These are phyloP conservation scores for Podospora tetraspora DNA, from an alignment of 495 filamentous ascomycete species.

Conservation along the genomic window DNA sequence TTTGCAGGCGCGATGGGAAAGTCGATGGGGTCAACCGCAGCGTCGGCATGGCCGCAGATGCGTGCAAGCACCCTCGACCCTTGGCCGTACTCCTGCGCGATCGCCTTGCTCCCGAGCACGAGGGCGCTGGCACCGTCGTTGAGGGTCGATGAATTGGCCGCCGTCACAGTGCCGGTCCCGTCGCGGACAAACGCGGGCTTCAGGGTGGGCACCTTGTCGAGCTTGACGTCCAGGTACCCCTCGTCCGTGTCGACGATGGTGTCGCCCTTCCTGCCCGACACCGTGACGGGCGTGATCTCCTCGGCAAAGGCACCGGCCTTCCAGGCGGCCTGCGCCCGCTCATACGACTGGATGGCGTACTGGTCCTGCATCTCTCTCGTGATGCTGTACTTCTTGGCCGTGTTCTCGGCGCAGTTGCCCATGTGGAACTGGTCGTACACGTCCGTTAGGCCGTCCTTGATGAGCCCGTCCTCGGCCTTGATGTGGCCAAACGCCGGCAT, in stretches of 20 bases:
- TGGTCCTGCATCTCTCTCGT: conserved; percentile 80
- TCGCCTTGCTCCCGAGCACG: conserved; percentile 69
- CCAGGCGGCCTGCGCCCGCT: conserved; percentile 89
- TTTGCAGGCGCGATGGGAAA: conserved; percentile 92
- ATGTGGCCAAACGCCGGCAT: conserved; percentile 80
- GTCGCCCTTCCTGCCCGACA: conserved; percentile 79
- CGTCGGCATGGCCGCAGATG: conserved; percentile 83
- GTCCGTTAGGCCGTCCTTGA: conserved; percentile 94
- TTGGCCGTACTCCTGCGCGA: conserved; percentile 69
- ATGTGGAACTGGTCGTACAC: conserved; percentile 96
- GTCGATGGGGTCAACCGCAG: conserved; percentile 87
- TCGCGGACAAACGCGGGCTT: conserved; percentile 87
- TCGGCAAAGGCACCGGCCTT: conserved; percentile 69
- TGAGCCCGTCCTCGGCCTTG: conserved; percentile 81
- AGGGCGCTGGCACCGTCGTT: conserved; percentile 94
- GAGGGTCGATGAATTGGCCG: conserved; percentile 86
- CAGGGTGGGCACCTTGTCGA: conserved; percentile 76
- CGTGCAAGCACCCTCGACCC: conserved; percentile 73
- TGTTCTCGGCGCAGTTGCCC: conserved; percentile 96
- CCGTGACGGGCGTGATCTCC: conserved; percentile 80
- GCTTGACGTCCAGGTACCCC: conserved; percentile 75
- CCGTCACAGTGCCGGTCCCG: conserved; percentile 84
- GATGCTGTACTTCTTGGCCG: conserved; percentile 79
- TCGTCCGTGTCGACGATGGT: conserved; percentile 75
- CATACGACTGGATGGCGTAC: conserved; percentile 83